phyloP scores from a whole-genome alignment of 2,329 filamentous ascomycete species.

The Waltergamsia citrina region DNA sequence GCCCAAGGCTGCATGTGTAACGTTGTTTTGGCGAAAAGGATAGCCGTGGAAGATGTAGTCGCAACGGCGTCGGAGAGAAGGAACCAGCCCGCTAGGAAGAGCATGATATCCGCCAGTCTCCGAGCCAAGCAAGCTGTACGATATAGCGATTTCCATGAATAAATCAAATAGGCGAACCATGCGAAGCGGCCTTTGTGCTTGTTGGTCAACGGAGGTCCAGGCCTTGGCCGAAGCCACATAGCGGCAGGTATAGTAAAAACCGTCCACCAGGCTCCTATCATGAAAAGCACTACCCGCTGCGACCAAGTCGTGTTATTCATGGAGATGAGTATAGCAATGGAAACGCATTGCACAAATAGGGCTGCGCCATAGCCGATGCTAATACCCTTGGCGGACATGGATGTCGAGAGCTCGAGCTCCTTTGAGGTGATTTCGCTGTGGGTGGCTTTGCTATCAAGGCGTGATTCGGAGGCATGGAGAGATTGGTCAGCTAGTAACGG shows the following conservation, averaged over 20 bases:
- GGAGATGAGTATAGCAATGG: slow-evolving; percentile 65
- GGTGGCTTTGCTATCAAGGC: slow-evolving; percentile 27
- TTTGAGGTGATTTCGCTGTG: slow-evolving; percentile 44
- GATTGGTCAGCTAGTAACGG: slow-evolving; percentile 32
- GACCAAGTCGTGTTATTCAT: slow-evolving; percentile 75
- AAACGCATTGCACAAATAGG: slow-evolving; percentile 71
- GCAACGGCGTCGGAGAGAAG: slow-evolving; percentile 89
- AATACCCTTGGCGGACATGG: slow-evolving; percentile 86
- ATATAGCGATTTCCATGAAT: slow-evolving; percentile 80
- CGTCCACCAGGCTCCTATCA: slow-evolving; percentile 89
- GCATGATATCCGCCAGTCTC: slow-evolving; percentile 60
- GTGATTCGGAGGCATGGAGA: slow-evolving; percentile 7
- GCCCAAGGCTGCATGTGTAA: slow-evolving; percentile 83
- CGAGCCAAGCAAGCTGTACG: slow-evolving; percentile 70
- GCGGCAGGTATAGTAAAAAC: slow-evolving; percentile 82
- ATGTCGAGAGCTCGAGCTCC: slow-evolving; percentile 75
- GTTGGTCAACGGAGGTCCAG: slow-evolving; percentile 67
- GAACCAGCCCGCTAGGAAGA: slow-evolving; percentile 88
- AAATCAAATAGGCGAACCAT: slow-evolving; percentile 65
- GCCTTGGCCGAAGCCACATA: slow-evolving; percentile 77
- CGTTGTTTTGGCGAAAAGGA: slow-evolving; percentile 90
- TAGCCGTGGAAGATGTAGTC: slow-evolving; percentile 87
- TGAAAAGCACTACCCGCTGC: slow-evolving; percentile 75
- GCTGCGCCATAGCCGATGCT: slow-evolving; percentile 89
- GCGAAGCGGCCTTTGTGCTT: slow-evolving; percentile 23